Conservation (phyloP, 2,329 filamentous ascomycete species). For the Biscogniauxia sp. region DNA sequence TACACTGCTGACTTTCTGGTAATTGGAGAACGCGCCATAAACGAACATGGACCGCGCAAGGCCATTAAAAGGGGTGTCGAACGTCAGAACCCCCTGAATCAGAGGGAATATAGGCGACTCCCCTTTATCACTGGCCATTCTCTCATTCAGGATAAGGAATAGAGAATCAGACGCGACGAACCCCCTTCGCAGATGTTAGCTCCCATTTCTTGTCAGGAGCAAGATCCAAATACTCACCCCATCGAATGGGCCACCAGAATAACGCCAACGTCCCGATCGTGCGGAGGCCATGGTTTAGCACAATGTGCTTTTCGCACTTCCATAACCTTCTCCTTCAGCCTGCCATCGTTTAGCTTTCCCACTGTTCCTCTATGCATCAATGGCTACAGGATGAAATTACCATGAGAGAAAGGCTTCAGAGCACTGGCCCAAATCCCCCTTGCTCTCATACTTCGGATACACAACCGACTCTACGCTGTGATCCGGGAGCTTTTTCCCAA, state of each 20-base stretch:
- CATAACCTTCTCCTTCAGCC: conserved; percentile 79
- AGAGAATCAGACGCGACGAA: conserved; percentile 82
- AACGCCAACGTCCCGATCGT: conserved; percentile 76
- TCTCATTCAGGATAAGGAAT: conserved; percentile 68
- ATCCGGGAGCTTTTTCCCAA: conserved; percentile 58
- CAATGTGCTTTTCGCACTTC: conserved; percentile 69
- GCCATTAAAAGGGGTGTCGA: conserved; percentile 81
- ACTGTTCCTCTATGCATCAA: background rate
- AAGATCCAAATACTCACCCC: conserved; percentile 47
- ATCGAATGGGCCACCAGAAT: conserved; percentile 81
- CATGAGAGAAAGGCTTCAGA: conserved; percentile 46
- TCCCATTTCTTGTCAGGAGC: too few relatives aligned
- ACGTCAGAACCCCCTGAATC: conserved; percentile 76
- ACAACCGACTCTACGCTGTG: conserved; percentile 60
- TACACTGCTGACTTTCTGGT: conserved; percentile 54
- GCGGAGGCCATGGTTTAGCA: conserved; percentile 70
- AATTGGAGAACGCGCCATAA: conserved; percentile 59
- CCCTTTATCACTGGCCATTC: conserved; percentile 41
- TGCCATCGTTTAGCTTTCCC: conserved; percentile 30
- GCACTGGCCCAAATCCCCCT: conserved; percentile 59
- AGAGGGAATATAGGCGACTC: conserved; percentile 67
- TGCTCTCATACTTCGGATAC: conserved; percentile 72
- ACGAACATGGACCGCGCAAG: conserved; percentile 59
- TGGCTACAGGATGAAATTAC: conserved; percentile 28
- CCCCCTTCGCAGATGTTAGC: conserved; percentile 62